Evolutionary conservation across 2,329 filamentous ascomycete genomes (phyloP).

Genomic region (Hirsutella rhossiliensis): DNA sequence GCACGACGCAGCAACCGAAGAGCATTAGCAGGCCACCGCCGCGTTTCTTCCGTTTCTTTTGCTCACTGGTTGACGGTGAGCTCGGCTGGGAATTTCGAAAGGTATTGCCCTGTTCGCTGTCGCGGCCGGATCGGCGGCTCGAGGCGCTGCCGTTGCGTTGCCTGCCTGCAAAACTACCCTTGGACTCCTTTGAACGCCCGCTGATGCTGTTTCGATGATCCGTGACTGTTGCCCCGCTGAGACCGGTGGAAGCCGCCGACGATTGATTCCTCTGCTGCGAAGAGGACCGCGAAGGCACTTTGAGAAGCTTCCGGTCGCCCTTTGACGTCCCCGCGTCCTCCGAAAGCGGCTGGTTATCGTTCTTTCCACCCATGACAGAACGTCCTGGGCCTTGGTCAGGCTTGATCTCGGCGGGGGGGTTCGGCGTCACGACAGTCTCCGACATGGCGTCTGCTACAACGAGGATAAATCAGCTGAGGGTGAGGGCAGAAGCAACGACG

Average conservation of each 20-base stretch:
- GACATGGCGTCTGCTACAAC: conserved; percentile 16
- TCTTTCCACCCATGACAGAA: conserved; percentile 27
- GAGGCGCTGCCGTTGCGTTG: conserved; percentile 56
- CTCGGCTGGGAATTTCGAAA: conserved; percentile 37
- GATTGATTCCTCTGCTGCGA: conserved; percentile 46
- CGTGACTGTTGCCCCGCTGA: conserved; percentile 47
- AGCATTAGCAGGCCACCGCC: conserved; percentile 45
- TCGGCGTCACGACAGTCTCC: conserved; percentile 15
- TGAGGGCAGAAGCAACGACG: too few species aligned
- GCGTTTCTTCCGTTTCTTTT: conserved; percentile 45
- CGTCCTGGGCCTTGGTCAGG: conserved; percentile 19
- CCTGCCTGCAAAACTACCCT: conserved; percentile 49
- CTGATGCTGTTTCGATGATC: conserved; percentile 51
- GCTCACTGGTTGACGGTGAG: conserved; percentile 34
- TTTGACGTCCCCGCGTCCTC: conserved; percentile 31
- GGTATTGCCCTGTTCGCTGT: conserved; percentile 38
- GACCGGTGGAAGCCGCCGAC: conserved; percentile 45
- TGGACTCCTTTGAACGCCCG: conserved; percentile 53
- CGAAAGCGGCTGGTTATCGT: conserved; percentile 26
- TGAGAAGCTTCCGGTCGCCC: conserved; percentile 39
- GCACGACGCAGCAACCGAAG: conserved; percentile 54
- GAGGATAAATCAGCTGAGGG: not conserved
- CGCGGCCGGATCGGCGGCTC: conserved; percentile 48
- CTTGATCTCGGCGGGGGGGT: conserved; percentile 18
- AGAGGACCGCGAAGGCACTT: conserved; percentile 50